A percentile compares a stretch with the other conserved stretches of the same genome.
These are phyloP conservation scores for Monosporozyma aquatica DNA, from an alignment of 805 yeast species.

Conservation along the genomic window DNA sequence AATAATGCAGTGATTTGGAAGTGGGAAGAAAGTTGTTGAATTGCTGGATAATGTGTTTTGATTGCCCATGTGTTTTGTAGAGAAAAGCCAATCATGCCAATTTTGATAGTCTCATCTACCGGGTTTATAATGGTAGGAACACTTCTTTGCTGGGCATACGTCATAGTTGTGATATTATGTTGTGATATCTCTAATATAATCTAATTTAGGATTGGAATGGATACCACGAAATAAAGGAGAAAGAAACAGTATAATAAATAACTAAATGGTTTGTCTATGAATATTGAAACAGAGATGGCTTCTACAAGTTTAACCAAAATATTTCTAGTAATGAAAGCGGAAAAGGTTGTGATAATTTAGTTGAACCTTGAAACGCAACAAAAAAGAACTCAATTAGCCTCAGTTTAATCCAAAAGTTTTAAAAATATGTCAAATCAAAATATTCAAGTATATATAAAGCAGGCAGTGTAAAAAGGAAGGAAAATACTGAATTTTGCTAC, in stretches of 20 bases:
- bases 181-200: too few species aligned
- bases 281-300: too few species aligned
- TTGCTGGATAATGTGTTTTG: slow-evolving; percentile 15
- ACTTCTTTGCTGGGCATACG: neutral
- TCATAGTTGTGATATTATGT: neutral
- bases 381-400: too few species aligned
- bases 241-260: too few species aligned
- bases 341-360: too few species aligned
- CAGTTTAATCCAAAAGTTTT: neutral
- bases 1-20: slow-evolving; percentile 14
- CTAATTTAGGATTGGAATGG: too few species aligned
- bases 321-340: too few species aligned
- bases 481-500: neutral
- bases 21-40: slow-evolving; percentile 12
- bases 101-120: slow-evolving; percentile 2
- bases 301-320: too few species aligned
- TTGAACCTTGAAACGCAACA: too few species aligned
- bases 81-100: slow-evolving; percentile 15
- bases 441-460: neutral
- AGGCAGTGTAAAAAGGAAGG: neutral
- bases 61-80: slow-evolving; percentile 15
- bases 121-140: neutral
- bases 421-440: neutral
- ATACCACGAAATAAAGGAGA: neutral
- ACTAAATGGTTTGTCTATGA: too few species aligned